Conservation (phyloP, 148 eudicot species). For the Cornus florida region DNA sequence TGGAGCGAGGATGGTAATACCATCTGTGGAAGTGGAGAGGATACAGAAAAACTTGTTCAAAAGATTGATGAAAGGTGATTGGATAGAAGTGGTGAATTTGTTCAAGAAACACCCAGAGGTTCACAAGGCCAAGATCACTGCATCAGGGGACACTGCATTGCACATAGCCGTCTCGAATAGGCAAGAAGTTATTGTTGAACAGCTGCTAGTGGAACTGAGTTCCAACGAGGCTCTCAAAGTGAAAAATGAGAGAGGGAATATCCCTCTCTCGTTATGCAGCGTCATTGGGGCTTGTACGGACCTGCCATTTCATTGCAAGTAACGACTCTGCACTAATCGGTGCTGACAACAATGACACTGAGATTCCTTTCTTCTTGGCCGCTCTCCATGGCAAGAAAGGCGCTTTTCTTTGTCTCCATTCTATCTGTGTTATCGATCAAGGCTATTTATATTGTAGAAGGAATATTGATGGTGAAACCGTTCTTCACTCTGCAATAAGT, state of each 20-base stretch:
- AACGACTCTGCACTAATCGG: background rate
- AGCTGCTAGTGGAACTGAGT: background rate
- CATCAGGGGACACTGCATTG: constrained; percentile 13
- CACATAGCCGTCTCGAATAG: constrained; percentile 14
- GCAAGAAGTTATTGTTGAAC: background rate
- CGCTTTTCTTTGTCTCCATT: constrained; percentile 2
- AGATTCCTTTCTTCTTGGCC: constrained; percentile 6
- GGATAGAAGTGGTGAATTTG: background rate
- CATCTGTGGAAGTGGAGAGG: no score
- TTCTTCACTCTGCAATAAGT: constrained; percentile 16
- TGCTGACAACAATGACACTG: no score
- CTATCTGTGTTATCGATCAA: background rate
- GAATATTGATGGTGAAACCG: constrained; percentile 15
- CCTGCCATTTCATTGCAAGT: background rate
- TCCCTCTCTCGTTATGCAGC: constrained; percentile 5
- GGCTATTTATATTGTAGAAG: background rate
- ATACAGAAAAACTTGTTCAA: constrained; percentile 10
- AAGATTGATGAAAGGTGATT: constrained; percentile 6
- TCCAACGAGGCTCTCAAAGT: background rate
- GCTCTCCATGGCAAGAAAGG: constrained; percentile 2
- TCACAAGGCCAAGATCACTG: constrained; percentile 7
- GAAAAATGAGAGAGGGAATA: background rate
- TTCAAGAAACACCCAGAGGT: background rate
- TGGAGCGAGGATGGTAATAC: no score
- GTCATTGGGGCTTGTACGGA: background rate